Base-by-base conservation (phyloP, 73 alveolate species). In the Paramecium primaurelia region DNA sequence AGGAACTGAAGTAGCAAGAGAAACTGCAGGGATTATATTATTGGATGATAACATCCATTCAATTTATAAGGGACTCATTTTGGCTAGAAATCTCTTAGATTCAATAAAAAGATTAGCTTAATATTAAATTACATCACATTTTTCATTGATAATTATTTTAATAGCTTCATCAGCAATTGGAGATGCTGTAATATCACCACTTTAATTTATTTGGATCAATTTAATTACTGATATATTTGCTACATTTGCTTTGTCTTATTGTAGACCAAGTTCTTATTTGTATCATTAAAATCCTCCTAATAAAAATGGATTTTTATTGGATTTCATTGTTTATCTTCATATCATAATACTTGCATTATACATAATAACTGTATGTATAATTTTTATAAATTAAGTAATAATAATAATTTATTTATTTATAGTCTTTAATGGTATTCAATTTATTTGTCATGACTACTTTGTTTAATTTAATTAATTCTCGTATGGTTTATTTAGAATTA, bases 1-100 rank as follows among this genome's bases (percentile, higher is more conserved):
- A 6, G 99, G 99, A 4, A 97, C 99, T 18, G 99, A 97, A 80
- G 96, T 95, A n/a, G 99, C 99, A 16, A 97, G 97, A 86, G 97
- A 95, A 64, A 98, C 98, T 51, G 93, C 97, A 51, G 98, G 95
- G 37, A 97, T 97, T 34, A 93, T 97, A 25, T 89, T 97, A 12
- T 92, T 97, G 16, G 98, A 97, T 93, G 98, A 97, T 85, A 96
- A 96, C 93, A 94, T 97, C 73, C 94, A 96, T 37, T 94, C 98
- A 1, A 95, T 95, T 88, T 98, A 96, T 12, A 92, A 93, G 14
- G 99, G 99, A 42, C 88, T 95, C 28, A 92, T 95, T 80, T 97
- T 98, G 96, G 99, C 99, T 28, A 90, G 99, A 77, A 97, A 97
- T 89, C 97, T 97, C 49, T 97, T 94, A 80, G 98, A 96, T 86